phyloP scores from a whole-genome alignment of 164 flowering plant species.

The Chimonanthus praecox region DNA sequence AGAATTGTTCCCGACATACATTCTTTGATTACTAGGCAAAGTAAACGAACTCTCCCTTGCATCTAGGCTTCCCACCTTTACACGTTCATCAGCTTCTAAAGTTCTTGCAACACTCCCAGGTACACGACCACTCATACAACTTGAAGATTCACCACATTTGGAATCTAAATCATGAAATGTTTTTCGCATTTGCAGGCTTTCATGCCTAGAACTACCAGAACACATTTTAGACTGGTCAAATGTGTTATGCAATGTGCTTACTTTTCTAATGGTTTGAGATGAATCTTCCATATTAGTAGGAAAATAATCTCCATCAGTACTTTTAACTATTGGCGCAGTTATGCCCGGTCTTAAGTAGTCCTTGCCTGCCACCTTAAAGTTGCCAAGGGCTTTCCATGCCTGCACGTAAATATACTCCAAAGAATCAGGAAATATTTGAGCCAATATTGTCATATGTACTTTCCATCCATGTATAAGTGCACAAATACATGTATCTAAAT shows the following conservation, averaged over 20 bases:
- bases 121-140: slow-evolving; percentile 9
- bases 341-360: slow-evolving; percentile 68
- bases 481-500: background rate
- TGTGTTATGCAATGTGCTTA: slow-evolving; percentile 25
- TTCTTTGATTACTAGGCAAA: slow-evolving; percentile 13
- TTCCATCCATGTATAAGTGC: background rate
- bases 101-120: slow-evolving; percentile 13
- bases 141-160: slow-evolving; percentile 17
- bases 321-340: slow-evolving; percentile 36
- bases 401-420: slow-evolving; percentile 24
- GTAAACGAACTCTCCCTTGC: slow-evolving; percentile 15
- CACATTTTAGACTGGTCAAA: slow-evolving; percentile 14
- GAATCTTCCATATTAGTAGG: slow-evolving; percentile 8
- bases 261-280: slow-evolving; percentile 19
- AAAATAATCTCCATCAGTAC: slow-evolving; percentile 13
- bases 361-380: slow-evolving; percentile 42
- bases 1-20: slow-evolving; percentile 9
- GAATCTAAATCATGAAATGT: slow-evolving; percentile 18
- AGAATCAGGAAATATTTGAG: background rate
- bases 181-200: slow-evolving; percentile 17
- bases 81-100: slow-evolving; percentile 18
- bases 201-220: slow-evolving; percentile 13
- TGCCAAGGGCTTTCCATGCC: slow-evolving; percentile 82
- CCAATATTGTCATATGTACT: background rate
- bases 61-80: slow-evolving; percentile 8